These are phyloP conservation scores for Coniochaeta sp. DNA, from an alignment of 2,329 filamentous ascomycete genomes.

Conservation along the genomic window DNA sequence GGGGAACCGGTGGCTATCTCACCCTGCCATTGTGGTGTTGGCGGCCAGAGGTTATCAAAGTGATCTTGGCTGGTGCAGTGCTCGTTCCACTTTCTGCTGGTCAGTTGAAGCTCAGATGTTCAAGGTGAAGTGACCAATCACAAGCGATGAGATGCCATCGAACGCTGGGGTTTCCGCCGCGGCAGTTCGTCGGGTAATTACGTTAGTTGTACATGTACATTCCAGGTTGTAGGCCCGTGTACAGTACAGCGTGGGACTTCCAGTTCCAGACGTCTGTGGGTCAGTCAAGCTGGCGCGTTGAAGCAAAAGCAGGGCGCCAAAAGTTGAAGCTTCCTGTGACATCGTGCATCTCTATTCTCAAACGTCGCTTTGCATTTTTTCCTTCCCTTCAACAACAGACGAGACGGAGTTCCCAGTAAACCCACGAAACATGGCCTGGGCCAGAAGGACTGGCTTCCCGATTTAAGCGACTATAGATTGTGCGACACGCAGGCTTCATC, in stretches of 20 bases:
- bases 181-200: neutral
- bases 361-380: neutral
- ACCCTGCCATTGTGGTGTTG: conserved; percentile 11
- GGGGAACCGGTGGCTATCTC: neutral
- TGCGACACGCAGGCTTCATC: neutral
- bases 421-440: neutral
- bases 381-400: neutral
- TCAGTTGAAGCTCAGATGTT: neutral
- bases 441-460: neutral
- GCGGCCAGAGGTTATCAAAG: neutral
- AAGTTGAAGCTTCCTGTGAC: conserved; percentile 1
- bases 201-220: too few species aligned
- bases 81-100: too few species aligned
- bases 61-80: neutral
- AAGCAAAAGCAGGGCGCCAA: neutral
- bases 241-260: neutral
- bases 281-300: neutral
- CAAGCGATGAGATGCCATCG: too few species aligned
- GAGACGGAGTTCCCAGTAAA: neutral
- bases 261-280: neutral
- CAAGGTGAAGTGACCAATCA: neutral
- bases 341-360: neutral
- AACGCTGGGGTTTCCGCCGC: neutral
- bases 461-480: neutral
- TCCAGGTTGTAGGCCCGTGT: too few species aligned